Conservation (phyloP, 2,329 filamentous ascomycete species). For the Raffaelea arxii region DNA sequence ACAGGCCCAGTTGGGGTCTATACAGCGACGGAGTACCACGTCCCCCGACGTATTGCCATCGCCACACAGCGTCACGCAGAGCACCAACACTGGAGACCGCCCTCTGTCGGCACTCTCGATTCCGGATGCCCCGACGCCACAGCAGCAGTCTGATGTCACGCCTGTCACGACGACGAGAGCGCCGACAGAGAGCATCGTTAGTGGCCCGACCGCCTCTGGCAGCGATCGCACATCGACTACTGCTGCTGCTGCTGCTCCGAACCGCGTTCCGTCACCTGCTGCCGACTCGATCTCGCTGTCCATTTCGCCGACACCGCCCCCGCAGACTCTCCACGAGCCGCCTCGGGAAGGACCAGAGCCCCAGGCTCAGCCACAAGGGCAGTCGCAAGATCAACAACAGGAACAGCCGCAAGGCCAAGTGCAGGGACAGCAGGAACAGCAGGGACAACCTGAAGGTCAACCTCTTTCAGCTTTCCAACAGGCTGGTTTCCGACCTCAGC, state of each 20-base stretch:
- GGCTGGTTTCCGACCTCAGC: not conserved
- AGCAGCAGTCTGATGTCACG: too few relatives aligned
- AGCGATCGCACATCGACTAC: not conserved
- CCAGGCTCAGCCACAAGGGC: not conserved
- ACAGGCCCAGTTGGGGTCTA: not conserved
- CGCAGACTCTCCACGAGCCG: not conserved
- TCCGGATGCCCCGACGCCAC: too few relatives aligned
- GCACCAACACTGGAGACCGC: slow-evolving; percentile 1
- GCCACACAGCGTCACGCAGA: not conserved
- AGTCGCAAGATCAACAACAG: slow-evolving; percentile 1
- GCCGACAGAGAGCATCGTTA: too few relatives aligned
- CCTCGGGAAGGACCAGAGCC: not conserved
- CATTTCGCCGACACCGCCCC: slow-evolving; percentile 4
- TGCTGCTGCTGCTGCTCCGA: not conserved
- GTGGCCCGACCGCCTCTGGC: not conserved
- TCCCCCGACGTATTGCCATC: not conserved
- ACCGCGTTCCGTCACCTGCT: not conserved
- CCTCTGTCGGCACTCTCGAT: slow-evolving; percentile 7
- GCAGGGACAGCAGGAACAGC: slow-evolving; percentile 6
- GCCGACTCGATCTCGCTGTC: not conserved
- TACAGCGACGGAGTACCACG: not conserved
- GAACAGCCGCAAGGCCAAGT: slow-evolving; percentile 3
- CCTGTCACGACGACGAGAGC: too few relatives aligned
- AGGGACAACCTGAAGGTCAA: not conserved
- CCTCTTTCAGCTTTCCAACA: not conserved